Percentiles rank a stretch among this genome's conserved stretches.
These are phyloP conservation scores for Tolypocladium tropicale DNA, from an alignment of 2,329 filamentous ascomycete species.

Conservation along the genomic window DNA sequence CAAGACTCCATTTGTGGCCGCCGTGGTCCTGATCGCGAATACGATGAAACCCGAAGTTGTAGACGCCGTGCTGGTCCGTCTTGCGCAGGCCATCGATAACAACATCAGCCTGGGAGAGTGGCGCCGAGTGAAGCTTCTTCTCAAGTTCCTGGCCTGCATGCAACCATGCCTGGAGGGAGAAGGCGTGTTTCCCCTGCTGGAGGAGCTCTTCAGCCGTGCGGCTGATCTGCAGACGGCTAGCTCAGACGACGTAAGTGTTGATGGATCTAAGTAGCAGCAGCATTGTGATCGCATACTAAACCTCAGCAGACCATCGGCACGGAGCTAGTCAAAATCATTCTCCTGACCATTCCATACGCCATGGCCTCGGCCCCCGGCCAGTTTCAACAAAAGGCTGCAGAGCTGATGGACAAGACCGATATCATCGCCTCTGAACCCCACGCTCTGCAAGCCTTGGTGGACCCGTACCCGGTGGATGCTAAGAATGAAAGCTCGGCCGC, in stretches of 20 bases:
- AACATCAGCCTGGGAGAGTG: constrained; percentile 66
- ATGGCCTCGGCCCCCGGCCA: constrained; percentile 63
- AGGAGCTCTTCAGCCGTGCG: constrained; percentile 86
- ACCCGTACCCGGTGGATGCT: constrained; percentile 64
- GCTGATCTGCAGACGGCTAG: constrained; percentile 88
- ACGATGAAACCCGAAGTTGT: constrained; percentile 65
- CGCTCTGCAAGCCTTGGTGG: constrained; percentile 72
- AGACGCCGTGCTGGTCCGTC: constrained; percentile 55
- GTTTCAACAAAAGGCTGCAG: constrained; percentile 62
- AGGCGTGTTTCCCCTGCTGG: constrained; percentile 73
- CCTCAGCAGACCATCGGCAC: constrained; percentile 51
- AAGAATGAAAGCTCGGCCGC: constrained; percentile 54
- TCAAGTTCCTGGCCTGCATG: constrained; percentile 83
- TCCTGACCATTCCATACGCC: constrained; percentile 86
- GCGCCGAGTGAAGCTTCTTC: constrained; percentile 81
- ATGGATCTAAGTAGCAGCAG: neutral
- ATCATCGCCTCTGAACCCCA: constrained; percentile 88
- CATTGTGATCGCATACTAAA: neutral
- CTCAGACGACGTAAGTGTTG: constrained; percentile 69
- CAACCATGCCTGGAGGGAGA: constrained; percentile 73
- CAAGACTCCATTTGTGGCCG: constrained; percentile 92
- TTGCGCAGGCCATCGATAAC: constrained; percentile 51
- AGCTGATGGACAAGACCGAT: constrained; percentile 85
- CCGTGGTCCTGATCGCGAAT: constrained; percentile 72
- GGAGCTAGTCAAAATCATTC: constrained; percentile 92